phyloP scores from a whole-genome alignment of 768 basidiomycete genomes.

The Boletales sp. region DNA sequence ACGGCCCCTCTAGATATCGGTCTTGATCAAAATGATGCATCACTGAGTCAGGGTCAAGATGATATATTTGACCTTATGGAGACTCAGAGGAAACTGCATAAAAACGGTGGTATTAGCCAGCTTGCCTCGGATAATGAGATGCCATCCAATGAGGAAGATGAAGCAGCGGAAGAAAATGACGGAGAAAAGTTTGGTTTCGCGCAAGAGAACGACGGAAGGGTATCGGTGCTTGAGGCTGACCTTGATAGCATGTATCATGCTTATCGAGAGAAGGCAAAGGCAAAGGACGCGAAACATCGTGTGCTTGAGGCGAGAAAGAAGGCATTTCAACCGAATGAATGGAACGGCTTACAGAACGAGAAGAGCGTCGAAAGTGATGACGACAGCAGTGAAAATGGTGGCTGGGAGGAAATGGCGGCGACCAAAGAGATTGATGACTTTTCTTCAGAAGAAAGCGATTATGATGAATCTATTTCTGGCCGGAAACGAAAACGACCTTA shows the following conservation, averaged over 20 bases:
- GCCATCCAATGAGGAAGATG: constrained; percentile 39
- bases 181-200: constrained; percentile 54
- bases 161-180: constrained; percentile 24
- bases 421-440: constrained; percentile 47
- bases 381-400: constrained; percentile 47
- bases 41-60: constrained; percentile 70
- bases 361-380: constrained; percentile 37
- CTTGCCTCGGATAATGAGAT: constrained; percentile 43
- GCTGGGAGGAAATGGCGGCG: constrained; percentile 66
- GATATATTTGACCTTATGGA: constrained; percentile 85
- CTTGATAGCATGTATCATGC: constrained; percentile 86
- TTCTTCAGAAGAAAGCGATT: constrained; percentile 53
- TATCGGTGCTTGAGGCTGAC: constrained; percentile 71
- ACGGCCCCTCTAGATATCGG: constrained; percentile 96
- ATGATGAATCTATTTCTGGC: constrained; percentile 27
- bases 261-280: constrained; percentile 75
- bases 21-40: constrained; percentile 73
- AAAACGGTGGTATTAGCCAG: constrained; percentile 38
- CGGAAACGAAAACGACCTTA: constrained; percentile 42
- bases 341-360: constrained; percentile 66
- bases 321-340: constrained; percentile 74
- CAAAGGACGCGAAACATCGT: constrained; percentile 84
- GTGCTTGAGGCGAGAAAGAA: constrained; percentile 74
- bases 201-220: constrained; percentile 64
- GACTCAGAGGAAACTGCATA: constrained; percentile 46